These are phyloP conservation scores for Chrysoporthe deuterocubensis DNA, from an alignment of 2,329 filamentous ascomycete genomes.

Conservation along the genomic window DNA sequence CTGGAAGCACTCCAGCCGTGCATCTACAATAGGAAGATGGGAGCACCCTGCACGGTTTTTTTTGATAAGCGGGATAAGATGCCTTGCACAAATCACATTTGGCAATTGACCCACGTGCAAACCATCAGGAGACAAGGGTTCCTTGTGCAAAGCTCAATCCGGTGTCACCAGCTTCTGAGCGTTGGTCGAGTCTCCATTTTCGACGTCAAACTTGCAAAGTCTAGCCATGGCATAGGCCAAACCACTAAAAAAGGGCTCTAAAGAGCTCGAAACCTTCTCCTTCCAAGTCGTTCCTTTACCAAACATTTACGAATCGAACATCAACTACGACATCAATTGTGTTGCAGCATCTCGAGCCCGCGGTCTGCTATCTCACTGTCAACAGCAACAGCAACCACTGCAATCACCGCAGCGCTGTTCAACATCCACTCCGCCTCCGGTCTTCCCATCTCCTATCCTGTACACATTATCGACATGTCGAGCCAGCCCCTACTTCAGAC, in stretches of 20 bases:
- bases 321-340: conserved; percentile 13
- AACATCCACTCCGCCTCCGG: not conserved
- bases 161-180: not conserved
- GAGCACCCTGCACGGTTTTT: not conserved
- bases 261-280: not conserved
- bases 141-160: not conserved
- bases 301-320: not conserved
- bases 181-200: not conserved
- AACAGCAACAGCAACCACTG: not conserved
- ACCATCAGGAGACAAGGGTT: not conserved
- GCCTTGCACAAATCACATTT: conserved; percentile 4
- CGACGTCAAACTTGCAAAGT: conserved; percentile 1
- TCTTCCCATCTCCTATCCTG: conserved; percentile 14
- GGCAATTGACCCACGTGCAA: conserved; percentile 6
- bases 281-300: not conserved
- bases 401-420: not conserved
- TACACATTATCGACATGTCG: conserved; percentile 68
- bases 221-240: not conserved
- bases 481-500: conserved; percentile 95
- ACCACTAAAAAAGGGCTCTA: not conserved
- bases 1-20: not conserved
- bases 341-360: not conserved
- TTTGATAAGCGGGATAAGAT: not conserved
- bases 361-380: not conserved
- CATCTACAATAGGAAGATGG: not conserved